phyloP scores from a whole-genome alignment of 2,329 filamentous ascomycete genomes.

The Epicoccum sorghinum region DNA sequence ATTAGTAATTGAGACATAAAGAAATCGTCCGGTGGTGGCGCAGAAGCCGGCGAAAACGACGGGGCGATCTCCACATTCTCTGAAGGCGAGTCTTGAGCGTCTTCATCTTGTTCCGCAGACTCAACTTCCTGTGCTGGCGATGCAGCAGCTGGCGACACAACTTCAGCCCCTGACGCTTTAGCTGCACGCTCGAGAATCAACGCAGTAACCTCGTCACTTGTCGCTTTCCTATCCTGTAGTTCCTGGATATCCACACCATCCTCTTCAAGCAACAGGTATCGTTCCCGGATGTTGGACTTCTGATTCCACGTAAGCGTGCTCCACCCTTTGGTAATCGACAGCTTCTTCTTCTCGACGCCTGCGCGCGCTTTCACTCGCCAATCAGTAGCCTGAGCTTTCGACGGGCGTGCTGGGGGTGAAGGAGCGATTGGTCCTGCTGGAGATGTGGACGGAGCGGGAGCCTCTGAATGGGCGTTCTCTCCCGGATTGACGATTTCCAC shows the following conservation, averaged over 20 bases:
- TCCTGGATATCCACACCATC: not conserved
- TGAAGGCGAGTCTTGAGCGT: too few species aligned
- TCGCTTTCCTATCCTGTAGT: not conserved
- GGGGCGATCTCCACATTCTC: not conserved
- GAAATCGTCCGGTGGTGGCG: too few species aligned
- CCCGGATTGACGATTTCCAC: not conserved
- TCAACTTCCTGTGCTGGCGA: not conserved
- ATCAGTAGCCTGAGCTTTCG: not conserved
- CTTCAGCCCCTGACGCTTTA: not conserved
- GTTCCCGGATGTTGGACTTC: constrained; percentile 10
- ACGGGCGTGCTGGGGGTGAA: not conserved
- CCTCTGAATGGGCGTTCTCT: not conserved
- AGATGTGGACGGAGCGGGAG: not conserved
- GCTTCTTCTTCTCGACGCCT: constrained; percentile 3
- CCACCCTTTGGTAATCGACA: constrained; percentile 6
- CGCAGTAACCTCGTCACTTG: not conserved
- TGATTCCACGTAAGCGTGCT: constrained; percentile 12
- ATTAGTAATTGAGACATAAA: too few species aligned
- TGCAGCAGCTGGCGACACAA: too few species aligned
- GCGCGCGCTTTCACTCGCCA: constrained; percentile 2
- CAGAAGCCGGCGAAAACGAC: not conserved
- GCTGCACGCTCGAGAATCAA: not conserved
- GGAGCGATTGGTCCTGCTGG: not conserved
- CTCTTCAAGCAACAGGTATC: constrained; percentile 2
- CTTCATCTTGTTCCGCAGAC: too few species aligned